A percentile compares a stretch with the other conserved stretches of the same genome.
Conservation (phyloP, 2,329 filamentous ascomycete genomes). For the Monilinia laxa region DNA sequence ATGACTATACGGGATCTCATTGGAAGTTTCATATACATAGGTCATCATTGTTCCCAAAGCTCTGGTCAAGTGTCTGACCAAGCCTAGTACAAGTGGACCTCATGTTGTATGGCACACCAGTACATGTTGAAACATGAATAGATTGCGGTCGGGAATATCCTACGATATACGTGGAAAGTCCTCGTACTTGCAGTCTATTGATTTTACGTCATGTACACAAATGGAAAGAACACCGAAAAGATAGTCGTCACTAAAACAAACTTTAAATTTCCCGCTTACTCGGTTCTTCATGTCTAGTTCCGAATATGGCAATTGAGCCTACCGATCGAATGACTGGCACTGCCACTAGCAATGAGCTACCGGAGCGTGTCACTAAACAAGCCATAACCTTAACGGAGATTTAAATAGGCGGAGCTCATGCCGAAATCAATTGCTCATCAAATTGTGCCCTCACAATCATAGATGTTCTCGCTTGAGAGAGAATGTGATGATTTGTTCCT, state of each 20-base stretch:
- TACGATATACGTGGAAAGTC: not conserved
- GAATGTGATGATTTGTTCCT: not conserved
- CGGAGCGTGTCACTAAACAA: constrained; percentile 12
- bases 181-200: not conserved
- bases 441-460: not conserved
- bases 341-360: constrained; percentile 4
- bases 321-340: not conserved
- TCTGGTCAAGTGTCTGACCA: constrained; percentile 8
- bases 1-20: not conserved
- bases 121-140: constrained; percentile 17
- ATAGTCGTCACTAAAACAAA: constrained; percentile 1
- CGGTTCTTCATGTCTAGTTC: not conserved
- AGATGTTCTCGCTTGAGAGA: constrained; percentile 8
- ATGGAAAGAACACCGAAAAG: not conserved
- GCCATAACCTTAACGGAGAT: not conserved
- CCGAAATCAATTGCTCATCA: not conserved
- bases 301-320: not conserved
- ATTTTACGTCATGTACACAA: not conserved
- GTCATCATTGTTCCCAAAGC: not conserved
- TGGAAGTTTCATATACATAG: constrained; percentile 9
- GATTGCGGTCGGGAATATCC: not conserved
- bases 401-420: not conserved
- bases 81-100: constrained; percentile 11
- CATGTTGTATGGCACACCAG: constrained; percentile 14
- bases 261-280: not conserved